A percentile compares a stretch with the other conserved stretches of the same genome.
phyloP scores from a whole-genome alignment of 2,329 filamentous ascomycete species.

The Xylariales sp. region DNA sequence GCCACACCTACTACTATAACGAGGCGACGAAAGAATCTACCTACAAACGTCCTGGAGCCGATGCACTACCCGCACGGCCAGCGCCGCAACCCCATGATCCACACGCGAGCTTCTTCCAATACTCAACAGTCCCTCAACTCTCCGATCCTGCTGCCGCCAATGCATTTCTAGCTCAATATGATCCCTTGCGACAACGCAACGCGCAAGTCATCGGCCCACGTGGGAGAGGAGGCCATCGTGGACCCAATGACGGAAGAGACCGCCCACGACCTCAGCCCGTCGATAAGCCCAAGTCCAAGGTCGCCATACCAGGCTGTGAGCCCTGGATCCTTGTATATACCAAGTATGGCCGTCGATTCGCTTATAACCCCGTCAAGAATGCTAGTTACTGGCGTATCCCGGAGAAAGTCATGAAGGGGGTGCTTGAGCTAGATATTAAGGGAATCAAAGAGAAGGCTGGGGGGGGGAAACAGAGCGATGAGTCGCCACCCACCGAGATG shows the following conservation, averaged over 20 bases:
- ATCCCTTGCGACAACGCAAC: constrained; percentile 54
- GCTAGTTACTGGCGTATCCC: constrained; percentile 97
- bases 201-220: constrained; percentile 50
- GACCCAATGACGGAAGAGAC: constrained; percentile 65
- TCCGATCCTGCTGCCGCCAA: constrained; percentile 69
- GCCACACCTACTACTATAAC: constrained; percentile 91
- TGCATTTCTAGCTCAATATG: constrained; percentile 69
- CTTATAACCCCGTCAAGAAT: constrained; percentile 86
- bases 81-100: constrained; percentile 43
- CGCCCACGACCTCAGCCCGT: constrained; percentile 74
- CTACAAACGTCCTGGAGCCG: constrained; percentile 76
- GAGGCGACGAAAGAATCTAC: constrained; percentile 84
- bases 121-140: constrained; percentile 57
- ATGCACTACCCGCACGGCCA: constrained; percentile 32
- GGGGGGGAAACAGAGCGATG: constrained; percentile 30
- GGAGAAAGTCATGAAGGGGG: constrained; percentile 82
- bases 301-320: constrained; percentile 80
- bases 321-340: constrained; percentile 96
- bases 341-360: constrained; percentile 88
- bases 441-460: constrained; percentile 70
- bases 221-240: constrained; percentile 58
- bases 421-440: constrained; percentile 78
- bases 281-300: constrained; percentile 85
- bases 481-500: background rate
- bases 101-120: constrained; percentile 56